Evolutionary conservation across 495 filamentous ascomycete genomes (phyloP).

Genomic region (Bathelium albidoporum): DNA sequence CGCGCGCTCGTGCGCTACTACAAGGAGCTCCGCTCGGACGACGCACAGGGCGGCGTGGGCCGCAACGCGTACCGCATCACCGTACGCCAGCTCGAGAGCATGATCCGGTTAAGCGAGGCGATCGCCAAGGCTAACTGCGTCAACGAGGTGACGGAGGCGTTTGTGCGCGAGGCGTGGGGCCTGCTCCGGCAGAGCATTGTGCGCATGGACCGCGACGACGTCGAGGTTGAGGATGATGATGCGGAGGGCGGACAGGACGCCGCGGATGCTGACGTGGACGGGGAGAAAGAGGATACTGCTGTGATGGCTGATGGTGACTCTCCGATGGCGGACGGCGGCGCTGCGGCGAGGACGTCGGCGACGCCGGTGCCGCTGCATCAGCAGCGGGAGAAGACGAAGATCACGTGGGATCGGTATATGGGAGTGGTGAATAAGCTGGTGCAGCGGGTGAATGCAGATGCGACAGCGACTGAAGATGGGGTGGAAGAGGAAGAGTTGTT

Average conservation of each 20-base stretch:
- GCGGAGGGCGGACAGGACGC: slow-evolving; percentile 31
- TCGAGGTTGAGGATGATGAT: slow-evolving; percentile 86
- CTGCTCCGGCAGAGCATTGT: slow-evolving; percentile 90
- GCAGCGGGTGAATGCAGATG: slow-evolving; percentile 67
- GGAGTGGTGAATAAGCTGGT: slow-evolving; percentile 78
- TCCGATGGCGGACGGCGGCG: slow-evolving; percentile 54
- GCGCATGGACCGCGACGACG: slow-evolving; percentile 93
- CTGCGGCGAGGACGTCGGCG: slow-evolving; percentile 27
- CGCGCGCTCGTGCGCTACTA: slow-evolving; percentile 79
- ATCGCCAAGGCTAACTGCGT: slow-evolving; percentile 97
- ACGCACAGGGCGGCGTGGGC: slow-evolving; percentile 88
- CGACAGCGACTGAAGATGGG: slow-evolving; percentile 62
- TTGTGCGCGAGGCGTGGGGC: slow-evolving; percentile 85
- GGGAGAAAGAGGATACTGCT: slow-evolving; percentile 39
- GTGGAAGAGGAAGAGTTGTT: slow-evolving; percentile 79
- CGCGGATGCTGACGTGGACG: slow-evolving; percentile 27
- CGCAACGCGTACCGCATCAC: slow-evolving; percentile 94
- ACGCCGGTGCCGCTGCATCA: slow-evolving; percentile 24
- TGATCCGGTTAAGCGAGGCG: slow-evolving; percentile 89
- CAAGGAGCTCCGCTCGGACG: slow-evolving; percentile 88
- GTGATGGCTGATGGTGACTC: slow-evolving; percentile 61
- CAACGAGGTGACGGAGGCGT: slow-evolving; percentile 71
- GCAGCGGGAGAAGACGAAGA: slow-evolving; percentile 60
- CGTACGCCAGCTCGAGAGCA: slow-evolving; percentile 85
- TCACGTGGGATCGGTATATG: slow-evolving; percentile 93